phyloP scores from a whole-genome alignment of 768 basidiomycete genomes.

The Russula foetens region DNA sequence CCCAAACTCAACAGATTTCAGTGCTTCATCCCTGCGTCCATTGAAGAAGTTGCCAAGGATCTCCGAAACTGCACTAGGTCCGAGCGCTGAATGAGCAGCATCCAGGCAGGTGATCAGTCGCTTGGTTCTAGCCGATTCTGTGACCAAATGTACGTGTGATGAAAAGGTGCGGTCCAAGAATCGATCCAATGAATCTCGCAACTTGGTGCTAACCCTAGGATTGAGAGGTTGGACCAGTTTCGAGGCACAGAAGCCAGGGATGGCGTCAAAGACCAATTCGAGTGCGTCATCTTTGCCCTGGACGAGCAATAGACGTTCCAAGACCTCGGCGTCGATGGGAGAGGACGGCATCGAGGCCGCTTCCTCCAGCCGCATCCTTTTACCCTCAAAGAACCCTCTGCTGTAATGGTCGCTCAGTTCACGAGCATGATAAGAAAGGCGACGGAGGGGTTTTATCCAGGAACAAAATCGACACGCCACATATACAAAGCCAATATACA shows the following conservation, averaged over 20 bases:
- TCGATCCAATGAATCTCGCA: neutral
- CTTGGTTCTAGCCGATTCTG: neutral
- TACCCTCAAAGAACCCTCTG: neutral
- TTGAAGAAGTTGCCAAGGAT: neutral
- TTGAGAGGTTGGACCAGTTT: neutral
- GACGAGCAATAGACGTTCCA: neutral
- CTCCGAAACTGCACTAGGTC: neutral
- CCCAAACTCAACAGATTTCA: neutral
- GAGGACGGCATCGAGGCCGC: neutral
- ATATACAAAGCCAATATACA: too few relatives aligned
- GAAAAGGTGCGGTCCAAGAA: neutral
- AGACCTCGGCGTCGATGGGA: neutral
- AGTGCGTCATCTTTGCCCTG: neutral
- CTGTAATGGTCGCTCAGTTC: too few relatives aligned
- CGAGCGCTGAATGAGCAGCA: neutral
- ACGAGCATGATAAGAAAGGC: too few relatives aligned
- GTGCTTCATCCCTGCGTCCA: neutral
- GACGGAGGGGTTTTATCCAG: too few relatives aligned
- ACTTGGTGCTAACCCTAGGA: neutral
- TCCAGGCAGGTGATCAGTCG: neutral
- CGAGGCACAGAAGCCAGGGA: constrained; percentile 2
- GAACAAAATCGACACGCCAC: too few relatives aligned
- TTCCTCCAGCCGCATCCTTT: neutral
- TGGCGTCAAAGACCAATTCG: neutral
- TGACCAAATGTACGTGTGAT: neutral